Percentiles rank a stretch among this genome's conserved stretches.
phyloP scores from a whole-genome alignment of 1,139 yeast genomes.

The Candida mesenterica region DNA sequence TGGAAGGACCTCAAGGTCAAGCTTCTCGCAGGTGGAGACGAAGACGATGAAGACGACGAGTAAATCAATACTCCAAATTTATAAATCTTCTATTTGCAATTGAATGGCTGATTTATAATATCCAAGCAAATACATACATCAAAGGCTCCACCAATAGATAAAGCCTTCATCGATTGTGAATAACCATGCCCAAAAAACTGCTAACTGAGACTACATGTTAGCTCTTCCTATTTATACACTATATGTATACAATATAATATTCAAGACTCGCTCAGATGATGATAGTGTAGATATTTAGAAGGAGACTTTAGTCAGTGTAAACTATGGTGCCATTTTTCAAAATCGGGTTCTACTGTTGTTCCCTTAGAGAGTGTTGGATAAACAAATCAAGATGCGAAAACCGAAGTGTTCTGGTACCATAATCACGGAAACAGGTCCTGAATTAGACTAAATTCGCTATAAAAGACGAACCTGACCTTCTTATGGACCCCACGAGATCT shows the following conservation, averaged over 20 bases:
- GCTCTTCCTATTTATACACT: neutral
- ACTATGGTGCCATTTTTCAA: too few species aligned
- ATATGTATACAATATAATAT: slow-evolving; percentile 1
- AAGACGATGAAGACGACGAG: slow-evolving; percentile 54
- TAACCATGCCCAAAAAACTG: neutral
- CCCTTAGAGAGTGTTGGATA: neutral
- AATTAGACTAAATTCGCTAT: too few species aligned
- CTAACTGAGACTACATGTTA: neutral
- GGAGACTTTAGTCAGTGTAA: too few species aligned
- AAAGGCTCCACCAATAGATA: neutral
- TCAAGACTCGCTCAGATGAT: too few species aligned
- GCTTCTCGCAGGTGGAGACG: slow-evolving; percentile 58
- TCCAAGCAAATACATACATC: neutral
- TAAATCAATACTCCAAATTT: slow-evolving; percentile 7
- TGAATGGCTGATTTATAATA: slow-evolving; percentile 4
- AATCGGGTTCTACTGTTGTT: too few species aligned
- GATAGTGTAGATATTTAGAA: neutral
- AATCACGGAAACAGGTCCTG: too few species aligned
- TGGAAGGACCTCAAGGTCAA: slow-evolving; percentile 90
- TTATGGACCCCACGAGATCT: too few species aligned
- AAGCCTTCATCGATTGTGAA: neutral
- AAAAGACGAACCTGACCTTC: too few species aligned
- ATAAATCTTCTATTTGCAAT: slow-evolving; percentile 1
- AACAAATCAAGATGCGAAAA: neutral
- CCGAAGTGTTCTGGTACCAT: too few species aligned